Base-by-base conservation (phyloP, 352 stramenopile genomes). In the Phytophthora syringae region DNA sequence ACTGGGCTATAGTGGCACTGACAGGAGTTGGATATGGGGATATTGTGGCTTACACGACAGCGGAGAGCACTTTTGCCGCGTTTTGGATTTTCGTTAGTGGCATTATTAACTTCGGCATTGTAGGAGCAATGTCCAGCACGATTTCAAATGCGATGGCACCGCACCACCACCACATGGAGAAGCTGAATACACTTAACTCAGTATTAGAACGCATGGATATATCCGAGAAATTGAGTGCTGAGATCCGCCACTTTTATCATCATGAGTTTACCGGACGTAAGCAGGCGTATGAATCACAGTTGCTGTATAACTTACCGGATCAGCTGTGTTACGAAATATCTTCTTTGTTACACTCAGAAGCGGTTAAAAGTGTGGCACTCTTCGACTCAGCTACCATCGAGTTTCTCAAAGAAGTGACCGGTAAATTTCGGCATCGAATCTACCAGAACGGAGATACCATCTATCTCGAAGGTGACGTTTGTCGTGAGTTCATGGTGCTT, bases 61-160 rank as follows among this genome's bases (percentile, higher is more conserved):
- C 63, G 6, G 84, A 93, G 47, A 88, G 73, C 22, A 74, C 72
- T 25, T 92, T 90, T 40, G 82, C 82, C 0, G 79, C 77, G 1
- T 34, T 82, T 0, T 93, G 84, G 84, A 65, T 86, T 25, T 93
- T 88, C 48, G 22, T 89, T 5, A 79, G 79, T 3, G 79, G 77
- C 0, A 81, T 92, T 45, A 93, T 92, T 55, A 92, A 92, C 60
- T 93, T 89, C 68, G 81, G 78, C 5, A 81, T 92, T 9, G 79
- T 92, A 1, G 80, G 81, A 1, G 81, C 76, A 1, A 92, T 93
- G 77, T 93, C 84, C 1, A 89, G 79, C 42, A 81, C 86, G 25
- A 90, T 92, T 27, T 86, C 84, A 0, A 87, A 90, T 44, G 51
- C 84, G 10, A 73, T 81, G 13, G 79, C 80, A 0, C 56, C 70